phyloP scores from a whole-genome alignment of 1,139 yeast species.

The Debaryomyces fabryi region DNA sequence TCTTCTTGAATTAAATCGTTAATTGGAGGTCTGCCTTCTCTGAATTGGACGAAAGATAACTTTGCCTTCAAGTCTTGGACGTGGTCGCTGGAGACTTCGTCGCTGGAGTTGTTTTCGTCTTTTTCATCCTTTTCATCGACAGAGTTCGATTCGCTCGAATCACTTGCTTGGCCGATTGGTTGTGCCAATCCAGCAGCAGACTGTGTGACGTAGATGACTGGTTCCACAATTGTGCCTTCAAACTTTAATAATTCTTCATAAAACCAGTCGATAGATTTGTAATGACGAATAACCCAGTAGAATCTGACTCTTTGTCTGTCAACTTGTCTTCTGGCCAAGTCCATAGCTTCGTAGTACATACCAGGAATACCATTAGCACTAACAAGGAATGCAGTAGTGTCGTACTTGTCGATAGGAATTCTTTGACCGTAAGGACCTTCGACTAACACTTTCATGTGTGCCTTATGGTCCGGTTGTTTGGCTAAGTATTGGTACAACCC shows the following conservation, averaged over 20 bases:
- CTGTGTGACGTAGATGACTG: slow-evolving; percentile 35
- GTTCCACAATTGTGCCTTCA: slow-evolving; percentile 26
- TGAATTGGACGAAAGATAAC: slow-evolving; percentile 30
- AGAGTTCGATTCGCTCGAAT: neutral
- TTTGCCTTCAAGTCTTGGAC: slow-evolving; percentile 20
- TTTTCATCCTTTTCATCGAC: slow-evolving; percentile 9
- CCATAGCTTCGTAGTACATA: slow-evolving; percentile 40
- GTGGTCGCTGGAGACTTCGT: slow-evolving; percentile 15
- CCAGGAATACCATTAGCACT: slow-evolving; percentile 52
- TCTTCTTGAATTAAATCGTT: slow-evolving; percentile 34
- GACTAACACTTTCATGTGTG: slow-evolving; percentile 34
- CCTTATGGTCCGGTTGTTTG: slow-evolving; percentile 26
- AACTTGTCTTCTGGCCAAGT: slow-evolving; percentile 22
- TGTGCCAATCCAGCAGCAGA: slow-evolving; percentile 25
- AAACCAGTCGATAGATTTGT: slow-evolving; percentile 37
- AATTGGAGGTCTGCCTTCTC: slow-evolving; percentile 48
- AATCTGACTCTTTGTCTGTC: slow-evolving; percentile 29
- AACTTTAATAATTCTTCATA: slow-evolving; percentile 32
- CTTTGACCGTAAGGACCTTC: slow-evolving; percentile 49
- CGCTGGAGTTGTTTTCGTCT: neutral
- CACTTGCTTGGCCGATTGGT: slow-evolving; percentile 10
- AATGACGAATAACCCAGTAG: slow-evolving; percentile 41
- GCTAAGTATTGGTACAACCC: slow-evolving; percentile 33
- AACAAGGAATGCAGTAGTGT: slow-evolving; percentile 39
- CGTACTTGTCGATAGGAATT: slow-evolving; percentile 30